Evolutionary conservation across 139 green algal species (phyloP), one percentile per base, ranked within the genome.

Genomic region (Deuterostichococcus epilithicus): DNA sequence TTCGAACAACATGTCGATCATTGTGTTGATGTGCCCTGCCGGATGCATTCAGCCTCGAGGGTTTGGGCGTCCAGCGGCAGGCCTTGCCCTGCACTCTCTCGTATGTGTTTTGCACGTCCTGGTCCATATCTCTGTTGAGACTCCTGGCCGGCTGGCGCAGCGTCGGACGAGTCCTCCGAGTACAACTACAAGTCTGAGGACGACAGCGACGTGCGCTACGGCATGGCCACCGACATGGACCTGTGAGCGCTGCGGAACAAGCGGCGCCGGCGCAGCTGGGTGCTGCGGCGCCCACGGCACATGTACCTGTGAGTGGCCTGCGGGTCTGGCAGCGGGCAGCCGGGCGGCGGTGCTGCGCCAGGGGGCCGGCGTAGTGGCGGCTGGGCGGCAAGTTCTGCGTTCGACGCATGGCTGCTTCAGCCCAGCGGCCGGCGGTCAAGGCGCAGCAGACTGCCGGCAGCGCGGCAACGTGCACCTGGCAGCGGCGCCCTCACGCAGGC

Each of bases 211-310:
- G 78, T 82, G 20, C 83, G 84, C 3, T 90, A 91, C 67, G 90
- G 84, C 73, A 95, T 95, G 90, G 90, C 90, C 4, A 86, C 80
- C 3, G 82, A 85, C 36, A 94, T 95, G 91, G 91, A 95, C 58
- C 75, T 94, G 4, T 91, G 59, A 84, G 15, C 45, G 5, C 8
- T 59, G 8, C 8, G 8, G 8, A 52, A 23, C 42, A 52, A 23
- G 8, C 13, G 42, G 42, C 42, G 8, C 13, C 13, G n/a, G n/a
- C n/a, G n/a, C n/a, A n/a, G n/a, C n/a, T n/a, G n/a, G n/a, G n/a
- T n/a, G n/a, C n/a, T n/a, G n/a, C n/a, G n/a, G n/a, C n/a, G n/a
- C n/a, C n/a, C n/a, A n/a, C n/a, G n/a, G n/a, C n/a, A n/a, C n/a
- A n/a, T n/a, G n/a, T n/a, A n/a, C n/a, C n/a, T n/a, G n/a, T n/a